Evolutionary conservation across 257 asterid species (phyloP).

Genomic region (Pogostemon cablin): DNA sequence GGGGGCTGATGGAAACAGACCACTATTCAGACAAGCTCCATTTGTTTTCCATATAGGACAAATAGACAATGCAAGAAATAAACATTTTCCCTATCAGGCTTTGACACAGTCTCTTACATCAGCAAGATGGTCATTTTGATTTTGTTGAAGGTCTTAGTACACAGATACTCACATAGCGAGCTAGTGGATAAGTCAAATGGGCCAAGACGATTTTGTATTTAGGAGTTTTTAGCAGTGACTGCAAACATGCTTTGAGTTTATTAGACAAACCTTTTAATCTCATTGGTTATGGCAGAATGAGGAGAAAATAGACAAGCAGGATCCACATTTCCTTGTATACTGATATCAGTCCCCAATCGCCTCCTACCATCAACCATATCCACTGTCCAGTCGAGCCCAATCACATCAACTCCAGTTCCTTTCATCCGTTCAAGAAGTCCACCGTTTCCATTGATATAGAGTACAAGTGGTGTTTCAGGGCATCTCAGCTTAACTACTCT

Average conservation of each 20-base stretch:
- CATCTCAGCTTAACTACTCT: conserved; percentile 65
- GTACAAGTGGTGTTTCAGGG: conserved; percentile 87
- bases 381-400: conserved; percentile 97
- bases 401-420: conserved; percentile 90
- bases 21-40: no score
- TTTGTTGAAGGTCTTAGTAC: background rate
- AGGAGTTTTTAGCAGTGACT: conserved; percentile 1
- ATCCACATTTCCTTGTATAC: conserved; percentile 92
- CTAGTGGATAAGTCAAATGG: background rate
- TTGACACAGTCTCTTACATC: background rate
- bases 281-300: conserved; percentile 73
- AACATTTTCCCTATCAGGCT: background rate
- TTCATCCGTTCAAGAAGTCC: conserved; percentile 92
- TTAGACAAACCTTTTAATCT: conserved; percentile 63
- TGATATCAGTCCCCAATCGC: conserved; percentile 71
- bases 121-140: background rate
- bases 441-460: conserved; percentile 93
- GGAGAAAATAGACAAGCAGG: conserved; percentile 85
- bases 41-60: background rate
- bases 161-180: background rate
- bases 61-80: background rate
- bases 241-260: conserved; percentile 7
- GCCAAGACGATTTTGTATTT: background rate
- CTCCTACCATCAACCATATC: conserved; percentile 92
- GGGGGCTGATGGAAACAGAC: no score